A percentile compares a stretch with the other conserved stretches of the same genome.
These are phyloP conservation scores for Microthlaspi erraticum DNA, from an alignment of 345 rosid species.

Conservation along the genomic window DNA sequence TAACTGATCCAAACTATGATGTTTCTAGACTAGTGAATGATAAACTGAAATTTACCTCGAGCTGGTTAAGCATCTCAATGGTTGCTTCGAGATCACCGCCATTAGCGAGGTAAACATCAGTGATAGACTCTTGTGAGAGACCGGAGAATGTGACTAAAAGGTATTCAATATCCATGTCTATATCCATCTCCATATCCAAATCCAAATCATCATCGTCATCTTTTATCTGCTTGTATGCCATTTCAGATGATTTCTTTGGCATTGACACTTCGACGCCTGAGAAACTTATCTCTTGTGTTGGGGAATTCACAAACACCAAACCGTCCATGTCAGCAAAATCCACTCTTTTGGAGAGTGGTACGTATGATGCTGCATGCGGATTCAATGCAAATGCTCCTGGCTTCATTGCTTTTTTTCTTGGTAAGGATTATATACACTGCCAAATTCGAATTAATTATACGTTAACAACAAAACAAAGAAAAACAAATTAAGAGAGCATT, in stretches of 20 bases:
- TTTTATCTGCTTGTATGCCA: slow-evolving; percentile 49
- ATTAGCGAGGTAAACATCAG: slow-evolving; percentile 76
- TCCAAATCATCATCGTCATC: slow-evolving; percentile 83
- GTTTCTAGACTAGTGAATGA: background rate
- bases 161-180: slow-evolving; percentile 74
- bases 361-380: slow-evolving; percentile 79
- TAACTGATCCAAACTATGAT: background rate
- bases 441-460: background rate
- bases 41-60: slow-evolving; percentile 58
- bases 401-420: slow-evolving; percentile 59
- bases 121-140: slow-evolving; percentile 76
- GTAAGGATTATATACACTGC: background rate
- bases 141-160: slow-evolving; percentile 74
- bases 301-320: slow-evolving; percentile 39
- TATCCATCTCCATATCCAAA: slow-evolving; percentile 56
- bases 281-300: slow-evolving; percentile 33
- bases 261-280: slow-evolving; percentile 37
- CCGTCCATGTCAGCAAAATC: slow-evolving; percentile 42
- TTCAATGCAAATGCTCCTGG: slow-evolving; percentile 69
- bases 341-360: slow-evolving; percentile 73
- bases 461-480: slow-evolving; percentile 9
- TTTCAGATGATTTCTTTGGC: slow-evolving; percentile 43
- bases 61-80: slow-evolving; percentile 81
- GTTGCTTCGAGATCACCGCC: slow-evolving; percentile 72
- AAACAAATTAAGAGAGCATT: background rate